A percentile compares a stretch with the other conserved stretches of the same genome.
phyloP scores from a whole-genome alignment of 495 filamentous ascomycete genomes.

The Aspergillus bridgeri region DNA sequence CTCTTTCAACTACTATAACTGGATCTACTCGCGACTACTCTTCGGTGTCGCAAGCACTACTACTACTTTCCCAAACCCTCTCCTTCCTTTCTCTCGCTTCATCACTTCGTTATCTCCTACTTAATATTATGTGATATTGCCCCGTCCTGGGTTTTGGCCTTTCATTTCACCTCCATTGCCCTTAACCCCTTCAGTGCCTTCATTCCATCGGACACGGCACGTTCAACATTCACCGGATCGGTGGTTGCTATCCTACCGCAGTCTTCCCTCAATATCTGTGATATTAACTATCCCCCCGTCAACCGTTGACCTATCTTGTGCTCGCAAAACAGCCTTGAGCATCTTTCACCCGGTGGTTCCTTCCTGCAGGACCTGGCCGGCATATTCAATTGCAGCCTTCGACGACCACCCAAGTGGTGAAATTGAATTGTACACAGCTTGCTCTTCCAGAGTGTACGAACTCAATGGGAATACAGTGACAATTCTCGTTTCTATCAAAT shows the following conservation, averaged over 20 bases:
- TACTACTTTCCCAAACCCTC: slow-evolving; percentile 13
- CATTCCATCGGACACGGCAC: slow-evolving; percentile 35
- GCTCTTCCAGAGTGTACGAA: neutral
- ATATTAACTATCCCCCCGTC: neutral
- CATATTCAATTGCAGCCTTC: neutral
- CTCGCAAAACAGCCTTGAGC: neutral
- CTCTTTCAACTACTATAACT: slow-evolving; percentile 21
- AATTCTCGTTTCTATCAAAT: slow-evolving; percentile 1
- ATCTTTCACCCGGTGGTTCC: neutral
- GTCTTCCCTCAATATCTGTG: neutral
- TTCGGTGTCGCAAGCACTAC: slow-evolving; percentile 10
- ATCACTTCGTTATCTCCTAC: neutral
- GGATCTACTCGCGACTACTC: slow-evolving; percentile 21
- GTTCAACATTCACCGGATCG: slow-evolving; percentile 24
- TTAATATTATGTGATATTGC: slow-evolving; percentile 16
- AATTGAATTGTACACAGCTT: neutral
- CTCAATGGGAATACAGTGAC: slow-evolving; percentile 19
- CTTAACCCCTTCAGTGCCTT: slow-evolving; percentile 29
- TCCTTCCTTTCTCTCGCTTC: slow-evolving; percentile 19
- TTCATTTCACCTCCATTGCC: slow-evolving; percentile 4
- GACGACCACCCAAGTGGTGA: neutral
- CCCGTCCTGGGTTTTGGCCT: slow-evolving; percentile 18
- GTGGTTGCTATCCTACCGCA: slow-evolving; percentile 15
- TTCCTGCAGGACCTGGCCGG: neutral
- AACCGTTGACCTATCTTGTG: neutral